Evolutionary conservation across 2,329 filamentous ascomycete genomes (phyloP).

Genomic region (Colletotrichum sp.): DNA sequence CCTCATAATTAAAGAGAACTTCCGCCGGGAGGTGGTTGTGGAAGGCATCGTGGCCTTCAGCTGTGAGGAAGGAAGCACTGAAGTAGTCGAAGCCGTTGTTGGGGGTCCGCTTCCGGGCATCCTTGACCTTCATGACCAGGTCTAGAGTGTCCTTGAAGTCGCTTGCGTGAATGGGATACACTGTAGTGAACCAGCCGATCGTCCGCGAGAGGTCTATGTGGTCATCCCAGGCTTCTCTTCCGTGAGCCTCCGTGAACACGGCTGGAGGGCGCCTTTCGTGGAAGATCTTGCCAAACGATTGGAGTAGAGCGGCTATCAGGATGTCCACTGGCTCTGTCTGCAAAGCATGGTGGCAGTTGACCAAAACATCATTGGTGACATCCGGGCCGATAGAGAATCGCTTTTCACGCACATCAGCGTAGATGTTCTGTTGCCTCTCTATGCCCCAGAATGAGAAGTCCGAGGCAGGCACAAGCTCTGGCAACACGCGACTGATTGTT

Average conservation of each 20-base stretch:
- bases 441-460: conserved; percentile 31
- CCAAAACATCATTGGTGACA: conserved; percentile 23
- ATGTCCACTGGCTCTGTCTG: conserved; percentile 38
- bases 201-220: conserved; percentile 33
- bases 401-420: conserved; percentile 23
- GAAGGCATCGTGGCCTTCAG: not conserved
- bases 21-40: conserved; percentile 42
- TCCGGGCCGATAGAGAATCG: conserved; percentile 4
- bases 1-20: conserved; percentile 54
- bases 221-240: conserved; percentile 33
- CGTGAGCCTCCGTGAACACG: conserved; percentile 39
- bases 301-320: conserved; percentile 32
- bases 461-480: conserved; percentile 17
- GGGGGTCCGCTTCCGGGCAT: conserved; percentile 16
- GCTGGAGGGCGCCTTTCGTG: conserved; percentile 28
- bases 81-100: conserved; percentile 12
- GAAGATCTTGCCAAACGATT: conserved; percentile 32
- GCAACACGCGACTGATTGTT: not conserved
- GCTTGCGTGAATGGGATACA: conserved; percentile 30
- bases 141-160: conserved; percentile 15
- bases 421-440: conserved; percentile 15
- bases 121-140: conserved; percentile 23
- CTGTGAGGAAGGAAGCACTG: not conserved
- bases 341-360: conserved; percentile 26
- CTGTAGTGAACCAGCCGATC: conserved; percentile 43